These are phyloP conservation scores for Acer yangbiense DNA, from an alignment of 345 rosid genomes.

Conservation along the genomic window DNA sequence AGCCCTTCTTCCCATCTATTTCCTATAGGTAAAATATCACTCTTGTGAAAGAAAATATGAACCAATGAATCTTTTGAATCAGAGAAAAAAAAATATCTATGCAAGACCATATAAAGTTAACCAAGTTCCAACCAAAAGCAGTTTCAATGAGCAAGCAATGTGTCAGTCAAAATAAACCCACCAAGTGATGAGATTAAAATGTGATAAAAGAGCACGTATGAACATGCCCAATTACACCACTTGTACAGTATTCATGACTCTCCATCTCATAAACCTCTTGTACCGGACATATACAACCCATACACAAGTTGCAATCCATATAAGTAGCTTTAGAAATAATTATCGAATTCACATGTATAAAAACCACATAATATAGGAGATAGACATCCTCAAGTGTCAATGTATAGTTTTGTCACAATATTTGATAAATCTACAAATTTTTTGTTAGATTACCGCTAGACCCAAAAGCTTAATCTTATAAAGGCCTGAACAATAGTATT, in stretches of 20 bases:
- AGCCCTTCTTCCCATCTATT: not conserved
- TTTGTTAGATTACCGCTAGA: not conserved
- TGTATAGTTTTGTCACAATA: not conserved
- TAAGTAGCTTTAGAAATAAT: not conserved
- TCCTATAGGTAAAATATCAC: not conserved
- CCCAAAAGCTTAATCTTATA: not conserved
- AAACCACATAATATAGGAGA: not conserved
- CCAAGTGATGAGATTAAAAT: not conserved
- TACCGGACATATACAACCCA: not conserved
- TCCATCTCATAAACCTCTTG: not conserved
- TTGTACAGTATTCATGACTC: not conserved
- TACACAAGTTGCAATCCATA: not conserved
- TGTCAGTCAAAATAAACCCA: not conserved
- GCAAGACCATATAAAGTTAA: not conserved
- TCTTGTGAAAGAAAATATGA: not conserved
- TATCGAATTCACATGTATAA: not conserved
- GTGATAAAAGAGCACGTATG: not conserved
- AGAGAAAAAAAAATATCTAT: not conserved
- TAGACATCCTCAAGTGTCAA: conserved; percentile 5
- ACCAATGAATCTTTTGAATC: not conserved
- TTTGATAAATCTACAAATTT: not conserved
- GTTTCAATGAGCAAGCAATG: not conserved
- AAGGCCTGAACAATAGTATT: not conserved
- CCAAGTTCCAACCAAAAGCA: not conserved
- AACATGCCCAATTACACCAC: not conserved